phyloP scores from a whole-genome alignment of 768 basidiomycete species.

The Mycena olivaceomarginata region DNA sequence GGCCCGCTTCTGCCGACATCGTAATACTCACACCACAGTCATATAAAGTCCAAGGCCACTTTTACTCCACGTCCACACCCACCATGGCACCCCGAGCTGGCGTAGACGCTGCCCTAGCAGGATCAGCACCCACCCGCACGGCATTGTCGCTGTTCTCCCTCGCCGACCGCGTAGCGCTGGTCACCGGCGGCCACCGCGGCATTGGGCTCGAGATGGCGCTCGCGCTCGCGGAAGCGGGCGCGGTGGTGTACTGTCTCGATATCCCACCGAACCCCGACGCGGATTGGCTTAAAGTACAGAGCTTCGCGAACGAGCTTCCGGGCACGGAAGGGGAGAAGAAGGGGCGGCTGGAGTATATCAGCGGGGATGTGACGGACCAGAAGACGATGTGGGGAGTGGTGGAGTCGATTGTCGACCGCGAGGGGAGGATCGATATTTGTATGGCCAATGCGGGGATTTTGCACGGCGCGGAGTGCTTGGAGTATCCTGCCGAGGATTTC shows the following conservation, averaged over 20 bases:
- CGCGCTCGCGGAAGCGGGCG: constrained; percentile 78
- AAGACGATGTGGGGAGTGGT: constrained; percentile 72
- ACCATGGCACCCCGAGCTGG: constrained; percentile 26
- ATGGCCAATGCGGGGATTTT: constrained; percentile 88
- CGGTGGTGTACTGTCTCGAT: constrained; percentile 79
- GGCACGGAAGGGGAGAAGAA: constrained; percentile 9
- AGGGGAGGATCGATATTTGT: constrained; percentile 84
- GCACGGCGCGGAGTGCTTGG: constrained; percentile 77
- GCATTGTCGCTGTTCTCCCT: constrained; percentile 78
- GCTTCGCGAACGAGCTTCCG: constrained; percentile 67
- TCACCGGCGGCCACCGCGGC: constrained; percentile 80
- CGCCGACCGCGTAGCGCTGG: constrained; percentile 73
- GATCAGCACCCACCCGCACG: constrained; percentile 60
- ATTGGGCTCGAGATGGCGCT: constrained; percentile 92
- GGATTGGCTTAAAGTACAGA: constrained; percentile 69
- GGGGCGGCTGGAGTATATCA: constrained; percentile 73
- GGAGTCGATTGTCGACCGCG: constrained; percentile 77
- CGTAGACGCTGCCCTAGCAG: constrained; percentile 28
- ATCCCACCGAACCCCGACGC: constrained; percentile 67
- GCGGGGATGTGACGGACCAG: constrained; percentile 81
- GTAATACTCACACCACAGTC: neutral
- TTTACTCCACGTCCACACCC: neutral
- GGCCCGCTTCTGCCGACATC: neutral
- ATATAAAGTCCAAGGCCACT: neutral
- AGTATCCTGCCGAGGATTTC: constrained; percentile 80